phyloP scores from a whole-genome alignment of 2,329 filamentous ascomycete genomes.

The Arachnopeziza araneosa region DNA sequence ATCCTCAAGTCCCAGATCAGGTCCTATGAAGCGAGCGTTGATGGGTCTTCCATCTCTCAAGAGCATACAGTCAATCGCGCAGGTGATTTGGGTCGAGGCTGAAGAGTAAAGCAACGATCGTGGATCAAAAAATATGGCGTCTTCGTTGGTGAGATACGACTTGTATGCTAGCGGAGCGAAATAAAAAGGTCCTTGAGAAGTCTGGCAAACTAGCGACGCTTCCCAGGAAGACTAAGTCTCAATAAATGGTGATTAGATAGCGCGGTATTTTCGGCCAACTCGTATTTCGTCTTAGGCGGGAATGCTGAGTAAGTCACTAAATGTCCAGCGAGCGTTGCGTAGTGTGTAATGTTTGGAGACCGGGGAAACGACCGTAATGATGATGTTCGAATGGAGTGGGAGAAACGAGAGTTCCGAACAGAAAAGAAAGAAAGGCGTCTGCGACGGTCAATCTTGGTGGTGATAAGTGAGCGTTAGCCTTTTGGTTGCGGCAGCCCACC shows the following conservation, averaged over 20 bases:
- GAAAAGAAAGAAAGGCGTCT: background rate
- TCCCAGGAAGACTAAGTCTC: background rate
- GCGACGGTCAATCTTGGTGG: background rate
- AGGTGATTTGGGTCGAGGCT: background rate
- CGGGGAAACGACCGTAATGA: background rate
- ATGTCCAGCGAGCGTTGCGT: background rate
- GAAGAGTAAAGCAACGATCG: background rate
- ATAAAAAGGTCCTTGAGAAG: background rate
- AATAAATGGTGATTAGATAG: background rate
- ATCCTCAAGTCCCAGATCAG: background rate
- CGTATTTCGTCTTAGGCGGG: background rate
- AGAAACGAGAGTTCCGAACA: background rate
- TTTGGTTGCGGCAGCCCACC: background rate
- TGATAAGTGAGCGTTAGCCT: background rate
- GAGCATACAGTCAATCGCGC: background rate
- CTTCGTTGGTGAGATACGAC: background rate
- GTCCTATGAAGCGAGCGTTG: background rate
- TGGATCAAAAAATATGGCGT: background rate
- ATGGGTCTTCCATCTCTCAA: background rate
- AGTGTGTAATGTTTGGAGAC: background rate
- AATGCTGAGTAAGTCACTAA: background rate
- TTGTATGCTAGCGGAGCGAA: no score
- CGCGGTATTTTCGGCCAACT: background rate
- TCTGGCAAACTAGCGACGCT: background rate
- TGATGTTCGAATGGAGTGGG: background rate